Evolutionary conservation across 2,329 filamentous ascomycete species (phyloP).

Genomic region (Cadophora gregata): DNA sequence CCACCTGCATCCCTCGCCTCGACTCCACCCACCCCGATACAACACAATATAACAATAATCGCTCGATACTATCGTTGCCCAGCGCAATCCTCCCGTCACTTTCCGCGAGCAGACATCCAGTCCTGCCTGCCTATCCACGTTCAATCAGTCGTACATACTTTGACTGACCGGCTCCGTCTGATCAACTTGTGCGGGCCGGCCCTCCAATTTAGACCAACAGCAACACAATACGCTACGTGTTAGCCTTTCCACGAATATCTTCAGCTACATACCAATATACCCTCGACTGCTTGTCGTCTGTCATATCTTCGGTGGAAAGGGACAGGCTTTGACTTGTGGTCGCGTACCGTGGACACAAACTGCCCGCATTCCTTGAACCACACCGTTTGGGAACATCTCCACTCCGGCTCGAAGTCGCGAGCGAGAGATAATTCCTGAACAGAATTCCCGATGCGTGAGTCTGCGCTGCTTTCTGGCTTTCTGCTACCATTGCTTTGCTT

Average conservation of each 20-base stretch:
- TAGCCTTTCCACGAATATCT: not conserved
- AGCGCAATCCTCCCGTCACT: not conserved
- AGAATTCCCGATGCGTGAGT: slow-evolving; percentile 35
- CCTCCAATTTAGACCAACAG: not conserved
- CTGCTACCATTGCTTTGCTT: not conserved
- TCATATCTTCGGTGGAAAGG: not conserved
- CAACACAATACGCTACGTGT: not conserved
- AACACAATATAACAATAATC: not conserved
- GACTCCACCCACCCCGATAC: not conserved
- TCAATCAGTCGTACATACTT: too few relatives aligned
- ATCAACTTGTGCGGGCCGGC: too few relatives aligned
- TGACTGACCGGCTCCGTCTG: too few relatives aligned
- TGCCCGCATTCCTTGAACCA: slow-evolving; percentile 28
- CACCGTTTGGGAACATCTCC: slow-evolving; percentile 40
- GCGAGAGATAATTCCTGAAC: slow-evolving; percentile 42
- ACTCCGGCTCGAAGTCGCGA: slow-evolving; percentile 44
- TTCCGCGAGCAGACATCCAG: not conserved
- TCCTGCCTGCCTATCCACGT: not conserved
- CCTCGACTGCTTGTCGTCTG: not conserved
- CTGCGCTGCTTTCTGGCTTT: not conserved
- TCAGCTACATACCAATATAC: not conserved
- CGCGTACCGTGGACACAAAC: slow-evolving; percentile 4
- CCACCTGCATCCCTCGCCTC: not conserved
- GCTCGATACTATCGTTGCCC: not conserved
- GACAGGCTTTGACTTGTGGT: slow-evolving; percentile 5